Evolutionary conservation across 257 asterid genomes (phyloP).

Genomic region (Hygrophila difformis): DNA sequence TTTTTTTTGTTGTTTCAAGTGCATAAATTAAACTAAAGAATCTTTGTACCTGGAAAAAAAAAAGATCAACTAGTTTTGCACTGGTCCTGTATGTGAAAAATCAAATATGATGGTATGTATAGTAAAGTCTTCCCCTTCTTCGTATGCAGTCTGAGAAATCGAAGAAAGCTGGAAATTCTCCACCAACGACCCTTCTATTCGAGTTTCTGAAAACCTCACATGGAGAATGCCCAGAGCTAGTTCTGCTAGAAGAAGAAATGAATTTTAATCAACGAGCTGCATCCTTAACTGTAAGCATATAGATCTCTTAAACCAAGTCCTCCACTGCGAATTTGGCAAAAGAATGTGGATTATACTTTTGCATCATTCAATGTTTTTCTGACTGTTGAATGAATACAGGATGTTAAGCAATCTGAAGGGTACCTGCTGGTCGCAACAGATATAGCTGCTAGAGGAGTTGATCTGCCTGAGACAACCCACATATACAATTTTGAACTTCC

Average conservation of each 20-base stretch:
- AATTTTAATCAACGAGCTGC: slow-evolving; percentile 81
- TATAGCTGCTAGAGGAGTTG: slow-evolving; percentile 81
- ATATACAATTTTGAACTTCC: slow-evolving; percentile 90
- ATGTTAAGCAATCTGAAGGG: slow-evolving; percentile 52
- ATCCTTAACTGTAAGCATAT: slow-evolving; percentile 45
- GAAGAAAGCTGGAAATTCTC: slow-evolving; percentile 70
- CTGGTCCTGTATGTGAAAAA: too few species aligned
- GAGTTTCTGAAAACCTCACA: slow-evolving; percentile 43
- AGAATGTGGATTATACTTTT: too few species aligned
- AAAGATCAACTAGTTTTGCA: too few species aligned
- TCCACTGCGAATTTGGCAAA: slow-evolving; percentile 8
- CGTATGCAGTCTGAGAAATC: slow-evolving; percentile 82
- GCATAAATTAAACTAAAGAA: too few species aligned
- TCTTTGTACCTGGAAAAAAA: too few species aligned
- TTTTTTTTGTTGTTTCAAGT: too few species aligned
- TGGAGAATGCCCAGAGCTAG: slow-evolving; percentile 37
- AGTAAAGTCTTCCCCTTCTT: too few species aligned
- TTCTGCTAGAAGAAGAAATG: slow-evolving; percentile 73
- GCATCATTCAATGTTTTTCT: too few species aligned
- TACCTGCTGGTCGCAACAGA: slow-evolving; percentile 88
- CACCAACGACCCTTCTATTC: slow-evolving; percentile 49
- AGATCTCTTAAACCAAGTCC: neutral
- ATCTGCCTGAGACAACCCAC: slow-evolving; percentile 89
- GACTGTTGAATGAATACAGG: too few species aligned
- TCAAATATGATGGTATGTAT: too few species aligned